A percentile compares a stretch with the other conserved stretches of the same genome.
These are phyloP conservation scores for Phlyctochytrium planicorne DNA, from an alignment of 192 early-diverging fungal genomes.

Conservation along the genomic window DNA sequence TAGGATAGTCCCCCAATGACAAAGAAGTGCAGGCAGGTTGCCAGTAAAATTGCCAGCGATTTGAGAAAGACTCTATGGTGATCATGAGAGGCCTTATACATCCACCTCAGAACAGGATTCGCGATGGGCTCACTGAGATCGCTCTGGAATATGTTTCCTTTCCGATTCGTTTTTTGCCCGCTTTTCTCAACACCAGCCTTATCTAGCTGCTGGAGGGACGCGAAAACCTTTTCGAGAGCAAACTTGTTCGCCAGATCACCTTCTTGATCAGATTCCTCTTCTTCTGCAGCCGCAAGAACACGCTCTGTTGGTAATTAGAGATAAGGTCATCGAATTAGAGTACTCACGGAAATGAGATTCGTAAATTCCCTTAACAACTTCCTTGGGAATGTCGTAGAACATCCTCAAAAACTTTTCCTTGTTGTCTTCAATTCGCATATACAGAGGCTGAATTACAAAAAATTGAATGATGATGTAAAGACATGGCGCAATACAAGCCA, in stretches of 20 bases:
- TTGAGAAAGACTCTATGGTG: slow-evolving; percentile 27
- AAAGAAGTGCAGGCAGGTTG: slow-evolving; percentile 36
- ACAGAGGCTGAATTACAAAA: slow-evolving; percentile 24
- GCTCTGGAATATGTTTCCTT: neutral
- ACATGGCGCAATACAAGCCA: slow-evolving; percentile 8
- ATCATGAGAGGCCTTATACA: slow-evolving; percentile 19
- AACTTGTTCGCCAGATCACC: neutral
- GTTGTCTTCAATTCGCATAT: slow-evolving; percentile 2
- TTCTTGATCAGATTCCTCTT: slow-evolving; percentile 23
- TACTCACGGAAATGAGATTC: slow-evolving; percentile 29
- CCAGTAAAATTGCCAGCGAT: slow-evolving; percentile 17
- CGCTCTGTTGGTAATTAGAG: slow-evolving; percentile 20
- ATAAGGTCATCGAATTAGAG: slow-evolving; percentile 21
- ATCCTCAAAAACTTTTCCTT: slow-evolving; percentile 10
- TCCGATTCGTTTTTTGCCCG: too few relatives aligned
- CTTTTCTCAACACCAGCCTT: too few relatives aligned
- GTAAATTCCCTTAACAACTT: slow-evolving; percentile 42
- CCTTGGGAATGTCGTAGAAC: slow-evolving; percentile 39
- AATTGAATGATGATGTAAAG: slow-evolving; percentile 18
- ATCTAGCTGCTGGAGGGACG: neutral
- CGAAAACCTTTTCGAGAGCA: neutral
- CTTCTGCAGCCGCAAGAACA: slow-evolving; percentile 13
- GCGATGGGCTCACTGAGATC: neutral
- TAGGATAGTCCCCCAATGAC: slow-evolving; percentile 11
- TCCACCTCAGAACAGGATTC: neutral